Evolutionary conservation across 2,329 filamentous ascomycete species (phyloP).

Genomic region (Aureobasidium lini): DNA sequence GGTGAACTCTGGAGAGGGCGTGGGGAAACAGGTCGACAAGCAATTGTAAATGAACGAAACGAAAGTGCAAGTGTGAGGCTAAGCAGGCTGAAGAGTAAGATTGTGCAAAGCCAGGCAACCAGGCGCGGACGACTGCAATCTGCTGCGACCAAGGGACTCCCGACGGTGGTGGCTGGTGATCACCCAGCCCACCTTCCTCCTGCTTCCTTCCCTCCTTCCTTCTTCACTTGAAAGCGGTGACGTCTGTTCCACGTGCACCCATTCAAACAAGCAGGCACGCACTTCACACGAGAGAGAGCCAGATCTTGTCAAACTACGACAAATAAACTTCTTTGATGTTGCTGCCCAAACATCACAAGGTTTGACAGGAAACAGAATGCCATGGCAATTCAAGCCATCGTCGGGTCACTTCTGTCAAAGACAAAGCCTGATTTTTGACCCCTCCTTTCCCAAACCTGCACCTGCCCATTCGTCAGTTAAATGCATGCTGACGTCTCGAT

Average conservation of each 20-base stretch:
- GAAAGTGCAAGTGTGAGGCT: neutral
- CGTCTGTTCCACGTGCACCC: neutral
- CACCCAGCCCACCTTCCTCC: neutral
- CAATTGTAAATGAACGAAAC: neutral
- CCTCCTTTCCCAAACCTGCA: neutral
- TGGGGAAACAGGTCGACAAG: neutral
- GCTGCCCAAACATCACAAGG: constrained; percentile 9
- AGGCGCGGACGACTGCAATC: constrained; percentile 4
- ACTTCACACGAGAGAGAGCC: neutral
- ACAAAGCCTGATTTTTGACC: constrained; percentile 4
- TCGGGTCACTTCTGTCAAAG: neutral
- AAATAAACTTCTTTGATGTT: neutral
- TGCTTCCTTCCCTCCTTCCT: neutral
- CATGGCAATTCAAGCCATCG: neutral
- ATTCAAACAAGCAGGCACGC: neutral
- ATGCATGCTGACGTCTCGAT: constrained; percentile 6
- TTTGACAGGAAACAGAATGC: neutral
- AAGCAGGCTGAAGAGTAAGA: neutral
- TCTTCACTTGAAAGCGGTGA: neutral
- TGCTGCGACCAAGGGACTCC: neutral
- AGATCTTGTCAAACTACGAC: neutral
- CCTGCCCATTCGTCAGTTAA: neutral
- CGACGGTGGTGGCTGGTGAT: constrained; percentile 7
- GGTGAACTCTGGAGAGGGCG: neutral
- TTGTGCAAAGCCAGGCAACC: constrained; percentile 7